These are phyloP conservation scores for Kuraishia borneana DNA, from an alignment of 805 yeast genomes.

Conservation along the genomic window DNA sequence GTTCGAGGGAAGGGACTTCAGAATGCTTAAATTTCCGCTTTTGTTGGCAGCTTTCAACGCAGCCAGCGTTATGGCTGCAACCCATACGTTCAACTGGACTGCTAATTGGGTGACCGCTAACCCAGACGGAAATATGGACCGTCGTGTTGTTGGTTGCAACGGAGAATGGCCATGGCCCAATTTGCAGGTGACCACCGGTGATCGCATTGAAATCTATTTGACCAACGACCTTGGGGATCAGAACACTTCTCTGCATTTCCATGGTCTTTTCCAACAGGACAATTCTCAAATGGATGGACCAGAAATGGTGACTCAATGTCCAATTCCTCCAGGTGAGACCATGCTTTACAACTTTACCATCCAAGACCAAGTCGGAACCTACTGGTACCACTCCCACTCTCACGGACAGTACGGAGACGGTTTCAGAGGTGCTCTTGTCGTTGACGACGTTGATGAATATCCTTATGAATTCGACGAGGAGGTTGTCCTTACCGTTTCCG, in stretches of 20 bases:
- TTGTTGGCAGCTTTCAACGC: background rate
- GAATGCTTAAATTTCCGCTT: too few species aligned
- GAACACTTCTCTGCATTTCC: slow-evolving; percentile 66
- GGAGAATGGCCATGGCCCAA: slow-evolving; percentile 79
- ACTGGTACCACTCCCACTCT: slow-evolving; percentile 76
- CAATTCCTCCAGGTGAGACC: slow-evolving; percentile 59
- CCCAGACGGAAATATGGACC: slow-evolving; percentile 38
- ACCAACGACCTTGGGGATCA: slow-evolving; percentile 45
- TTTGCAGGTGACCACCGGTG: slow-evolving; percentile 67
- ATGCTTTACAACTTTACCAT: slow-evolving; percentile 62
- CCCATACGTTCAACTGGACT: slow-evolving; percentile 56
- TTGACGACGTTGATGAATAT: slow-evolving; percentile 35
- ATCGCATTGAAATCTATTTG: slow-evolving; percentile 49
- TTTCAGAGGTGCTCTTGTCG: slow-evolving; percentile 53
- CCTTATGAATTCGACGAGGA: slow-evolving; percentile 61
- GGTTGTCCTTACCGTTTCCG: slow-evolving; percentile 42
- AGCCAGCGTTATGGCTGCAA: slow-evolving; percentile 22
- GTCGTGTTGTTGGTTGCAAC: slow-evolving; percentile 38
- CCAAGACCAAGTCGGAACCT: slow-evolving; percentile 60
- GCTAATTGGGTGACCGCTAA: slow-evolving; percentile 55
- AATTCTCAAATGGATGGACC: slow-evolving; percentile 68
- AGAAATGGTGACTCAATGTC: slow-evolving; percentile 70
- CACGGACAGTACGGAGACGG: slow-evolving; percentile 78
- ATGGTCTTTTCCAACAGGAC: slow-evolving; percentile 63
- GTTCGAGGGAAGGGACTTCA: too few species aligned